Evolutionary conservation across 371 early-diverging fungal species (phyloP).

Genomic region (Saksenaea oblongispora): DNA sequence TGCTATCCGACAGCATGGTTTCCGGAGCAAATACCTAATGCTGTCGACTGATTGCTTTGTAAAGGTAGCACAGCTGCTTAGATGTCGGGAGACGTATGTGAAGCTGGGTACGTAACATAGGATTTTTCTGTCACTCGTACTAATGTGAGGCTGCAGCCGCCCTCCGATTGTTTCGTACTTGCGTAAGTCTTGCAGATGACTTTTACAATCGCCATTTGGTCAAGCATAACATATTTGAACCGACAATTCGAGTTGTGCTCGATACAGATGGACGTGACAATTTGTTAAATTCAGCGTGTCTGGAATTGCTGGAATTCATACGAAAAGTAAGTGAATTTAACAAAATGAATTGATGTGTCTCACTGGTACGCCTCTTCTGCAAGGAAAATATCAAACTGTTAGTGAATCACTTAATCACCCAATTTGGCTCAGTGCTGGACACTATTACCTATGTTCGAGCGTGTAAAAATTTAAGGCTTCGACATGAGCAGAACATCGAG

Average conservation of each 20-base stretch:
- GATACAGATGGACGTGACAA: slow-evolving; percentile 74
- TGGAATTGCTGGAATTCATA: slow-evolving; percentile 84
- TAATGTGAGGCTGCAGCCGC: slow-evolving; percentile 55
- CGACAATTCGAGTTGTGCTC: slow-evolving; percentile 65
- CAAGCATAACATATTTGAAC: slow-evolving; percentile 66
- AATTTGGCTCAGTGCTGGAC: slow-evolving; percentile 62
- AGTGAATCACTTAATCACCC: slow-evolving; percentile 70
- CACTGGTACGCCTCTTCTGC: not conserved
- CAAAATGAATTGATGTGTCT: not conserved
- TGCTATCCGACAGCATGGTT: slow-evolving; percentile 68
- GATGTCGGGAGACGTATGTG: slow-evolving; percentile 68
- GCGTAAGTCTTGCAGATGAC: slow-evolving; percentile 76
- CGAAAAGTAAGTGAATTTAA: slow-evolving; percentile 51
- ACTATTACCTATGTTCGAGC: slow-evolving; percentile 64
- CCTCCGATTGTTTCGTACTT: slow-evolving; percentile 75
- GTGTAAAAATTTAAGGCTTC: slow-evolving; percentile 53
- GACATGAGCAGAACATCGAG: slow-evolving; percentile 59
- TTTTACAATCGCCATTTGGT: slow-evolving; percentile 74
- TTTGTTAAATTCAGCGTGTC: slow-evolving; percentile 83
- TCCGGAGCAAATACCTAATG: slow-evolving; percentile 77
- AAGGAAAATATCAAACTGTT: slow-evolving; percentile 72
- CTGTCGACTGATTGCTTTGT: slow-evolving; percentile 60
- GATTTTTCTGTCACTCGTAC: not conserved
- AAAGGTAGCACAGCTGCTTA: slow-evolving; percentile 66
- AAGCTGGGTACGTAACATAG: slow-evolving; percentile 59